Conservation (phyloP, 495 filamentous ascomycete species). For the Friedmanniomyces simplex region DNA sequence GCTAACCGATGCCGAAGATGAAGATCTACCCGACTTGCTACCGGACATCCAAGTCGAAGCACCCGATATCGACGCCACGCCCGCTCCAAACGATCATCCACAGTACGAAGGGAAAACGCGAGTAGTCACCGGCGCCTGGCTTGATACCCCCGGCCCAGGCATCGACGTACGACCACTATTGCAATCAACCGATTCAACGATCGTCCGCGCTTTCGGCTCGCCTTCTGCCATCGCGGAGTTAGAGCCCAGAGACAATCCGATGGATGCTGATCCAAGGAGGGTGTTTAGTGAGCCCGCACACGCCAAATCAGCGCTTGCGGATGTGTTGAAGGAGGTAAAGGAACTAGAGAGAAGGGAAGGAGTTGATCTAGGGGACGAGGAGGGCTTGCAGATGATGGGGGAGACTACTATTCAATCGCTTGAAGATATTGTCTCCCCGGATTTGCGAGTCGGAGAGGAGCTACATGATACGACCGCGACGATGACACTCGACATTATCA, state of each 20-base stretch:
- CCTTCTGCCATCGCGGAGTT: conserved; percentile 6
- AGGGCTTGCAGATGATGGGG: conserved; percentile 30
- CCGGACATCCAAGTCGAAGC: background rate
- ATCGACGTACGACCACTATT: conserved; percentile 5
- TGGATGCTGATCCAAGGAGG: background rate
- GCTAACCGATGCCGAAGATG: background rate
- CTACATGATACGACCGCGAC: conserved; percentile 6
- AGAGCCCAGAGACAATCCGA: background rate
- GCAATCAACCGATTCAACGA: background rate
- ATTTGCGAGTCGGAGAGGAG: background rate
- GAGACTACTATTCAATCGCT: conserved; percentile 56
- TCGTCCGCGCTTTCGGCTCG: background rate
- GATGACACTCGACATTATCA: conserved; percentile 1
- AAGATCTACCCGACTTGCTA: background rate
- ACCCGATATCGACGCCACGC: conserved; percentile 3
- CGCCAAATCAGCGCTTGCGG: conserved; percentile 31
- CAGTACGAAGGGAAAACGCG: conserved; percentile 30
- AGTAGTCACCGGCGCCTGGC: conserved; percentile 38
- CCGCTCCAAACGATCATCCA: background rate
- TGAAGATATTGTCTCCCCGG: conserved; percentile 40
- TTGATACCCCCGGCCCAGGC: conserved; percentile 31
- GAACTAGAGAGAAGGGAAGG: conserved; percentile 24
- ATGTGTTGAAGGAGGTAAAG: conserved; percentile 42
- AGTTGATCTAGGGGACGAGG: background rate
- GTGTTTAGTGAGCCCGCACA: conserved; percentile 6